Conservation (phyloP, 73 alveolate species). For the Paramecium pentaurelia region DNA sequence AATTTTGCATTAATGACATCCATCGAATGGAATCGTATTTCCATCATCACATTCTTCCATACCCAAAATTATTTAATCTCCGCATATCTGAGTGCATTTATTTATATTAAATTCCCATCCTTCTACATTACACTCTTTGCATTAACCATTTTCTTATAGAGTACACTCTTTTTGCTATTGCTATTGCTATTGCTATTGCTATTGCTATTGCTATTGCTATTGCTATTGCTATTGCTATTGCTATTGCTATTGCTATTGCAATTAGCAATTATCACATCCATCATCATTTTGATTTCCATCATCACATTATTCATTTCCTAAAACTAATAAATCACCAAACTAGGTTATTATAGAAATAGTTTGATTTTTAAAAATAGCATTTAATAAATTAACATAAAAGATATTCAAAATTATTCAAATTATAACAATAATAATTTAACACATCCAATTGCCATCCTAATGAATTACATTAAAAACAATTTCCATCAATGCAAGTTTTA, state of each 20-base stretch:
- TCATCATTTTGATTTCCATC: neutral
- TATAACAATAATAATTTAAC: neutral
- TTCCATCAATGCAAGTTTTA: neutral
- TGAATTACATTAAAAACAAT: neutral
- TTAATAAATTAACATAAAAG: too few species aligned
- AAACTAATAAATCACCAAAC: neutral
- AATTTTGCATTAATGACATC: neutral
- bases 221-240: too few species aligned
- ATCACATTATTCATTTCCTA: neutral
- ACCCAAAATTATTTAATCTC: neutral
- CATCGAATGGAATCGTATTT: neutral
- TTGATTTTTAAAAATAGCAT: too few species aligned
- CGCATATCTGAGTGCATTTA: neutral
- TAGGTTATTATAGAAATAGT: neutral
- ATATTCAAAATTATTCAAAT: too few species aligned
- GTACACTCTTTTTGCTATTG: neutral
- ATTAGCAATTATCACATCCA: neutral
- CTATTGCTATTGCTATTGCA: too few species aligned
- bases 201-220: too few species aligned
- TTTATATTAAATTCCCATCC: neutral
- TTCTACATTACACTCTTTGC: neutral
- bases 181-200: too few species aligned
- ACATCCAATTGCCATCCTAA: neutral
- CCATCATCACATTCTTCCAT: constrained; percentile 11
- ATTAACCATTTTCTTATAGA: neutral